phyloP scores from a whole-genome alignment of 1,139 yeast species.

The Schizosaccharomyces versatilis region DNA sequence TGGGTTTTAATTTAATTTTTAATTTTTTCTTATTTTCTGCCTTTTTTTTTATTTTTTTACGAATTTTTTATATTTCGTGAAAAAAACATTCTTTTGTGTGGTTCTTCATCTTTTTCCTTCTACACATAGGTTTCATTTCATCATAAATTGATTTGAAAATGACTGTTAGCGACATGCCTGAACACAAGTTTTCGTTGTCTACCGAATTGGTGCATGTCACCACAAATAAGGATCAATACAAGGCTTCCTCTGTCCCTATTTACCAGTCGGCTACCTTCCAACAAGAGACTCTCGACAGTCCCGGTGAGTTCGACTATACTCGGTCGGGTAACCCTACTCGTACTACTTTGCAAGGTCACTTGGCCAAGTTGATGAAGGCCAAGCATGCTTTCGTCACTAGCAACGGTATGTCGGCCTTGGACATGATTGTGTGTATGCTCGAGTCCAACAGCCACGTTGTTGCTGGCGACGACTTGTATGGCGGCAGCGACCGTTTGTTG shows the following conservation, averaged over 20 bases:
- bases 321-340: conserved; percentile 80
- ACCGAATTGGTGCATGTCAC: conserved; percentile 54
- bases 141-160: not conserved
- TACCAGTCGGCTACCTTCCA: conserved; percentile 88
- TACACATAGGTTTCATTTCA: too few relatives aligned
- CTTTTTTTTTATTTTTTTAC: too few relatives aligned
- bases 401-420: conserved; percentile 76
- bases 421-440: conserved; percentile 48
- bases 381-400: conserved; percentile 59
- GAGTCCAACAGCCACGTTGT: conserved; percentile 26
- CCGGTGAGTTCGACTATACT: conserved; percentile 60
- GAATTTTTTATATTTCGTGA: too few relatives aligned
- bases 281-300: conserved; percentile 47
- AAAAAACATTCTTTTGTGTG: too few relatives aligned
- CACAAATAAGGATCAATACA: conserved; percentile 34
- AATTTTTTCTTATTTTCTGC: too few relatives aligned
- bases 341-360: conserved; percentile 56
- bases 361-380: conserved; percentile 62
- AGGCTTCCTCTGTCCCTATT: conserved; percentile 69
- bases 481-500: conserved; percentile 73
- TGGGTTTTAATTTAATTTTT: too few relatives aligned
- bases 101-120: too few relatives aligned
- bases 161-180: not conserved
- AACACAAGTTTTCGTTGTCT: conserved; percentile 22
- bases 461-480: conserved; percentile 70